Base-by-base conservation (phyloP, 352 stramenopile genomes). In the Phytophthora sojae region DNA sequence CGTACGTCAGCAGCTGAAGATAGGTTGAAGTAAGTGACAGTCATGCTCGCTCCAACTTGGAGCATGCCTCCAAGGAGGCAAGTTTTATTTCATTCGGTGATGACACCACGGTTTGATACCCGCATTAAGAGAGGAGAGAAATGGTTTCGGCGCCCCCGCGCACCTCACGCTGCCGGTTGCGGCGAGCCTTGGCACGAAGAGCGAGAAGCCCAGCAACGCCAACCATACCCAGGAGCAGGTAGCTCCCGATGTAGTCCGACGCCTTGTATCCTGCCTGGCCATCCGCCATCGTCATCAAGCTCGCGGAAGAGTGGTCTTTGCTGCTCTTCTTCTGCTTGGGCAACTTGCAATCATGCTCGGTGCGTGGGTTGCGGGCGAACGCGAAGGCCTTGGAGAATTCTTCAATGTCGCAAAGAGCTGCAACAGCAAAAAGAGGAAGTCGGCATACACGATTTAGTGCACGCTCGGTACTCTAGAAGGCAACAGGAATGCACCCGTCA, bases 191-290 rank as follows among this genome's bases (percentile, higher is more conserved):
- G 32, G 60, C 62, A 53, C 83, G 85, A 23, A 91, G 47, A 8
- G 71, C 83, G 12, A 93, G 71, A 23, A 89, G 45, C 3, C 69
- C 79, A 57, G 75, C 81, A 51, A 90, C 51, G n/a, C 57, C 85
- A 32, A 91, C 80, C 25, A 93, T 71, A n/a, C 80, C 83, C 21
- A 93, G 42, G 26, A 93, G 57, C 19, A 91, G 55, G 60, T 81
- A 85, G 55, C 77, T 85, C 30, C 76, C 88, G 17, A 84, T 30
- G 61, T 90, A 91, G 63, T 90, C 71, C 42, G 79, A 82, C 1
- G 64, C 51, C 21, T 52, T 54, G 51, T 53, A 84, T 49, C 39
- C 42, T 17, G 59, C 21, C 21, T 59, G 42, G 11, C 21, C 63
- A 21, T 57, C 32, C 21, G 21, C 49, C 26, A 71, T 47, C 21